Conservation (phyloP, 768 basidiomycete species). For the Tulasnella sp. region DNA sequence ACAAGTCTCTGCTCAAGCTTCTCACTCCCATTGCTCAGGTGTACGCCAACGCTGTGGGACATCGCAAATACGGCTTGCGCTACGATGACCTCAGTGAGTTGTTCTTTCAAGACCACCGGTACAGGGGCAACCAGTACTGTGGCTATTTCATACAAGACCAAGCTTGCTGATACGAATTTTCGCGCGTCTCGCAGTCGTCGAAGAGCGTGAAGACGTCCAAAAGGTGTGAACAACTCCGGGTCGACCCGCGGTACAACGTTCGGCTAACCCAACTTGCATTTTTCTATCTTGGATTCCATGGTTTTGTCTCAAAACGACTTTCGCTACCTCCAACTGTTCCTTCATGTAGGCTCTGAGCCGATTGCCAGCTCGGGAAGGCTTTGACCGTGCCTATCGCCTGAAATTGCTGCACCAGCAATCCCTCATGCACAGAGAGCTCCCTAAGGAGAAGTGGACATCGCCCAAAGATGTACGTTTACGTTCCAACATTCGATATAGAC, state of each 20-base stretch:
- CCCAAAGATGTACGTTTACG: constrained; percentile 56
- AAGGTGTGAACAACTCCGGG: constrained; percentile 42
- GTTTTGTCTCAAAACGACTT: background rate
- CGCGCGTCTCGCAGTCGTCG: constrained; percentile 44
- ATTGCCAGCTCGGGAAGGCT: constrained; percentile 66
- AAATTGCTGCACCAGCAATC: constrained; percentile 75
- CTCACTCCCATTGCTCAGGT: constrained; percentile 72
- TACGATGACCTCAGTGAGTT: constrained; percentile 91
- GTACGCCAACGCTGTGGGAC: constrained; percentile 74
- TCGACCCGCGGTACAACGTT: background rate
- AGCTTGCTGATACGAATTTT: background rate
- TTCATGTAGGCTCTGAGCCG: constrained; percentile 68
- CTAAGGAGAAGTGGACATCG: constrained; percentile 73
- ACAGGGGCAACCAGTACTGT: background rate
- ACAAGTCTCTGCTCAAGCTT: constrained; percentile 55
- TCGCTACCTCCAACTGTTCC: background rate
- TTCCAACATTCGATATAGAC: background rate
- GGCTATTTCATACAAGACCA: background rate
- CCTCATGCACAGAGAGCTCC: constrained; percentile 67
- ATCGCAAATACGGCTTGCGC: constrained; percentile 79
- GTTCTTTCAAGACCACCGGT: background rate
- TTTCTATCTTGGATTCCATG: background rate
- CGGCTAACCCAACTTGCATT: background rate
- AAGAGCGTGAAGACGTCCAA: constrained; percentile 72
- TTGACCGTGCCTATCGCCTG: constrained; percentile 87